Evolutionary conservation across 2,329 filamentous ascomycete species (phyloP), one percentile per base, ranked within the genome.

Genomic region (Diaporthe sp.): DNA sequence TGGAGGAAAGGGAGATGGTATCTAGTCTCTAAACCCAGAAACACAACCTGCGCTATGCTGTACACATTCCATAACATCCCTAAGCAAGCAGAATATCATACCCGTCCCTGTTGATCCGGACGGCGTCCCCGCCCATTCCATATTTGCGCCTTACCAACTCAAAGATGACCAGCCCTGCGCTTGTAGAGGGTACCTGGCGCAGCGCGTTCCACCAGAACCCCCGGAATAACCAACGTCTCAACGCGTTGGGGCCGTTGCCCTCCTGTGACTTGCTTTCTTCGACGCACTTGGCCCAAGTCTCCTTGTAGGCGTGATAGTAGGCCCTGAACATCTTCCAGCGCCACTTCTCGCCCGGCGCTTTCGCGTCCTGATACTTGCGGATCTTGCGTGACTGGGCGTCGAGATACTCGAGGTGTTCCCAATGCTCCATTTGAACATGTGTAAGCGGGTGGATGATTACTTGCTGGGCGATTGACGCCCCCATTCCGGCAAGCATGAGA

Each of bases 91-190:
- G 80, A 79, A 95, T 94, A 79, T 94, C 92, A 79, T 94, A 94
- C 1, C 92, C 92, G 78, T 94, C 92, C 81, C 91, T 90, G 67
- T 88, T 89, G 72, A 94, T 94, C 78, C 88, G 88, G 77, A 92
- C 91, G 79, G 89, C 89, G 68, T 93, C 92, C 25, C 87, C 87
- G 2, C 89, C 88, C 75, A 90, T 86, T 2, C 92, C 92, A 79
- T 95, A 95, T 83, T 94, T 94, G 49, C 93, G 87, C 74, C 94
- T 86, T 51, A 95, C 91, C 60, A 96, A 81, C 84, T 96, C 94
- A 81, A 96, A 96, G 28, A 95, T 94, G 78, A 96, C 94, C 76
- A 96, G 82, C 0, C 93, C 94, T 0, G 94, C 94, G 76, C 92
- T 94, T 2, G 94, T 95, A 81, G 93, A 94, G 0, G 94, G 94